Conservation (phyloP, 2,329 filamentous ascomycete species). For the Fusarium sp. region DNA sequence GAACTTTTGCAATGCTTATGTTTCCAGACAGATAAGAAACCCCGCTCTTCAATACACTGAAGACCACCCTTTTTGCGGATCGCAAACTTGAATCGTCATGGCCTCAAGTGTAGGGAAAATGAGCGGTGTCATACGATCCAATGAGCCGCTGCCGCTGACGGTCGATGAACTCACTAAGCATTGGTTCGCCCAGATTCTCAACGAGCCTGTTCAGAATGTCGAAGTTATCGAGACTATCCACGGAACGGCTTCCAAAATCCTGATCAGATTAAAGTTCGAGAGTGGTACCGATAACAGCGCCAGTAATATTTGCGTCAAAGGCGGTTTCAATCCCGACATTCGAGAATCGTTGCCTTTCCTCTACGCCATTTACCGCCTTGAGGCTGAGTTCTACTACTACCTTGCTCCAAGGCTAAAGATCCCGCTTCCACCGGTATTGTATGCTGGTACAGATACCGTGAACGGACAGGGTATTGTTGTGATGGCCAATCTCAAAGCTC, state of each 20-base stretch:
- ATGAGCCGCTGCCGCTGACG: neutral
- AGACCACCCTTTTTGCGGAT: rapidly evolving
- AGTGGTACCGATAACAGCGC: neutral
- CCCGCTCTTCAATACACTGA: neutral
- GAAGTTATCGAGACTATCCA: neutral
- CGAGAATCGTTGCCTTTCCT: neutral
- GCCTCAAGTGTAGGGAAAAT: neutral
- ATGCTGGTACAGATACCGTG: neutral
- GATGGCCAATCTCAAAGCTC: neutral
- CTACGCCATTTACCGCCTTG: neutral
- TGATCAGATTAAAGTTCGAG: neutral
- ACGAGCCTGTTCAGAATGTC: neutral
- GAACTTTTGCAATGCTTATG: neutral
- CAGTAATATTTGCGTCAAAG: conserved; percentile 11
- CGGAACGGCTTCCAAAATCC: conserved; percentile 20
- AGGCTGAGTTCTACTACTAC: conserved; percentile 24
- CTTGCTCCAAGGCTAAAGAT: conserved; percentile 1
- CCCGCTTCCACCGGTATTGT: neutral
- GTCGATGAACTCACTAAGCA: neutral
- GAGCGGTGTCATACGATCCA: neutral
- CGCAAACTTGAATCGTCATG: neutral
- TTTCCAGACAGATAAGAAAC: neutral
- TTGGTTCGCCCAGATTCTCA: conserved; percentile 12
- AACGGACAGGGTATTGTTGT: conserved; percentile 8
- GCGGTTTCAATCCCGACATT: conserved; percentile 5